Percentiles rank a stretch among this genome's conserved stretches.
phyloP scores from a whole-genome alignment of 2,329 filamentous ascomycete species.

The Aspergillus sp. region DNA sequence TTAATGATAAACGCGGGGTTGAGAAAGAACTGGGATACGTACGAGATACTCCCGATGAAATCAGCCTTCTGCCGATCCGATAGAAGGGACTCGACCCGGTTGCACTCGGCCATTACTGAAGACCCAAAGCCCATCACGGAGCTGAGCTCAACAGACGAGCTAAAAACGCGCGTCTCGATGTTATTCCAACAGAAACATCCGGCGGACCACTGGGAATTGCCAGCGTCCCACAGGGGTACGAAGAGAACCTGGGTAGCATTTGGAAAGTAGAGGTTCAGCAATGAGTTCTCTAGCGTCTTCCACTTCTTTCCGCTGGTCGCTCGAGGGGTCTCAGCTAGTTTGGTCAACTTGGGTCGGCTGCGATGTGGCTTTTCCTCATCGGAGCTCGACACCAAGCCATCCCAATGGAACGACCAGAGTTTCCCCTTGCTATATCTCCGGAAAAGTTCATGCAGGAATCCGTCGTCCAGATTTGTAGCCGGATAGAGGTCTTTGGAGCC shows the following conservation, averaged over 20 bases:
- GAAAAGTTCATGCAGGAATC: constrained; percentile 36
- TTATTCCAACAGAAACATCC: constrained; percentile 47
- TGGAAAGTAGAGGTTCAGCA: constrained; percentile 48
- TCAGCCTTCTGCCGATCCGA: constrained; percentile 45
- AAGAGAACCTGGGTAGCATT: constrained; percentile 50
- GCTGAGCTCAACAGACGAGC: constrained; percentile 37
- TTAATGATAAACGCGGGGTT: neutral
- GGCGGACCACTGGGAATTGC: constrained; percentile 47
- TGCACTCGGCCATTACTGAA: constrained; percentile 44
- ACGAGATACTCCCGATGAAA: constrained; percentile 45
- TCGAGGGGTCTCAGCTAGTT: constrained; percentile 19
- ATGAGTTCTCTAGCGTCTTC: constrained; percentile 36
- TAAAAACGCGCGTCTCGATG: constrained; percentile 37
- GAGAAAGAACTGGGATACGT: constrained; percentile 8
- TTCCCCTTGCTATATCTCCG: constrained; percentile 49
- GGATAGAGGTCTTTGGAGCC: constrained; percentile 26
- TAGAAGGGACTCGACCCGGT: constrained; percentile 42
- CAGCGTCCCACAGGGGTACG: constrained; percentile 52
- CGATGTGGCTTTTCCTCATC: constrained; percentile 40
- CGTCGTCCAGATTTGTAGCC: constrained; percentile 31
- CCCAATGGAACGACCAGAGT: constrained; percentile 49
- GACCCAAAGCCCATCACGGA: constrained; percentile 43
- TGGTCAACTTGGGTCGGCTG: constrained; percentile 9
- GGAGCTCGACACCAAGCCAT: constrained; percentile 43
- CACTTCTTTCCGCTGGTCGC: constrained; percentile 25